A percentile compares a stretch with the other conserved stretches of the same genome.
Conservation (phyloP, 1,284 basidiomycete species). For the Tilletia horrida region DNA sequence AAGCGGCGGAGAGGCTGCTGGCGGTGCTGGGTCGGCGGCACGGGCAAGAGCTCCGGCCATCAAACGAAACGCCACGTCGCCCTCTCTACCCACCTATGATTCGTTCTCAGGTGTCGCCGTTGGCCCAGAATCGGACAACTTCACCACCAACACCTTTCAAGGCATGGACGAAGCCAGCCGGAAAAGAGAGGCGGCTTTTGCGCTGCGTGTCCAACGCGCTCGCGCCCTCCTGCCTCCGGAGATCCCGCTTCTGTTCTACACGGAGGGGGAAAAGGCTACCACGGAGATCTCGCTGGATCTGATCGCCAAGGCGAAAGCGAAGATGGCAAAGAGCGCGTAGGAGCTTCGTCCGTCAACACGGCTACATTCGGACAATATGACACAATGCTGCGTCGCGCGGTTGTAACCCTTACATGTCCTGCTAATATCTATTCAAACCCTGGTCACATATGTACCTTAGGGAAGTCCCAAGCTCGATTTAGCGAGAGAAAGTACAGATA, state of each 20-base stretch:
- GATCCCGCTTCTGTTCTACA: constrained; percentile 14
- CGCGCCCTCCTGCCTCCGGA: not conserved
- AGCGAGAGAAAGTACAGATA: too few species aligned
- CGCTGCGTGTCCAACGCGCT: constrained; percentile 8
- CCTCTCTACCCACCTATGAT: not conserved
- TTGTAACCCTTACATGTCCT: too few species aligned
- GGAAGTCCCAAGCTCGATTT: too few species aligned
- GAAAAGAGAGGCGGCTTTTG: constrained; percentile 6
- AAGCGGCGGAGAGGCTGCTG: not conserved
- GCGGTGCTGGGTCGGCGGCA: not conserved
- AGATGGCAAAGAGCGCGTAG: not conserved
- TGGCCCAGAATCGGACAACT: not conserved
- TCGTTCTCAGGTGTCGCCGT: not conserved
- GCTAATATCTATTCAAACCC: too few species aligned
- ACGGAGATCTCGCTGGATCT: constrained; percentile 1
- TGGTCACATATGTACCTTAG: too few species aligned
- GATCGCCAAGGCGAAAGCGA: constrained; percentile 8
- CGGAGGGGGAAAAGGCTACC: constrained; percentile 3
- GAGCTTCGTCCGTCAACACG: too few species aligned
- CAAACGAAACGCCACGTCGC: not conserved
- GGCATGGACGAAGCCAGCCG: not conserved
- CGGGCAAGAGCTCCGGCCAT: not conserved
- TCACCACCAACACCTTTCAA: not conserved
- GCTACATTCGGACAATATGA: too few species aligned
- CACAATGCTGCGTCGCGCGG: too few species aligned